Base-by-base conservation (phyloP, 148 eudicot genomes). In the Silene conica region DNA sequence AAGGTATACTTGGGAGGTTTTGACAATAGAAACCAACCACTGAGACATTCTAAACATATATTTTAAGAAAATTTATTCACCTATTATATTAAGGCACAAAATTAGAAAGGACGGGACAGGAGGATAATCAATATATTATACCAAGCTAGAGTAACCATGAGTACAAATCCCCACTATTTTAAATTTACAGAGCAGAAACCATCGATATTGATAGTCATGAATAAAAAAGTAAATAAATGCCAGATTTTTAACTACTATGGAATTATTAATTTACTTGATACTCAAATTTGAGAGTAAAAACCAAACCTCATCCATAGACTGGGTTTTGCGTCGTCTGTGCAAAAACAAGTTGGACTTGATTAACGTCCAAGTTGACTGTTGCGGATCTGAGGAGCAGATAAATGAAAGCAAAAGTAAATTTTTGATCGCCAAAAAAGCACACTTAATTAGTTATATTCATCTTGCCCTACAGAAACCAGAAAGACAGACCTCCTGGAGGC, bases 241-340 rank as follows among this genome's bases (percentile, higher is more conserved):
- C 57, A 71, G 19, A 71, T 15, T 19, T 28, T 57, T 18, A 10
- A 45, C 8, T 21, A 57, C 31, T 68, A 8, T 56, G 41, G 57
- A 16, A 43, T 46, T 26, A 46, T 55, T 9, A 25, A 52, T 18
- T 22, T 58, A 71, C 58, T 72, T 55, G 57, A 43, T 55, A 25
- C 48, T 73, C 34, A 74, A 61, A 26, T 48, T 67, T 46, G 14
- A 46, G 11, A 69, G 59, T 20, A 19, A 38, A 19, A 38, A 23
- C 34, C 80, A 73, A 59, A 94, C 98, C 97, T 95, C 99, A 70
- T 95, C 99, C 78, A 92, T 86, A 62, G 92, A 78, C 77, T 86
- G 99, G 43, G 78, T 84, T 86, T 89, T 90, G 63, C 93, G 93
- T 77, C 78, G 83, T 70, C 99, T 93, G 79, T 92, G 97, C 83